Evolutionary conservation across 2,329 filamentous ascomycete species (phyloP).

Genomic region (Huntiella decipiens): DNA sequence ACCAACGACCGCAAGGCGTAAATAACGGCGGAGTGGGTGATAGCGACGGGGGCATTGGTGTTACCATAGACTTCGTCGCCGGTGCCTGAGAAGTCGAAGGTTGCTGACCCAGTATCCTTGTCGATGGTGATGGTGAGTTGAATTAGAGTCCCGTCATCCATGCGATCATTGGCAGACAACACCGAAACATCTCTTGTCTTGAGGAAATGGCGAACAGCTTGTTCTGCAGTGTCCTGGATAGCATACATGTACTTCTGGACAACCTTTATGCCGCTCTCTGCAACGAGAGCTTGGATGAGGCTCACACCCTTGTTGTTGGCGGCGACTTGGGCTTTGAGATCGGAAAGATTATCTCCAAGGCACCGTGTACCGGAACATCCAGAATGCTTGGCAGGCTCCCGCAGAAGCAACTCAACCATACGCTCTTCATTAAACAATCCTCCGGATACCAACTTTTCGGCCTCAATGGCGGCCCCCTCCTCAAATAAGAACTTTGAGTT

Average conservation of each 20-base stretch:
- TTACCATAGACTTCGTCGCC: slow-evolving; percentile 66
- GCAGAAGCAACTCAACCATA: slow-evolving; percentile 51
- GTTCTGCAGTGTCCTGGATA: slow-evolving; percentile 64
- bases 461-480: slow-evolving; percentile 44
- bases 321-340: slow-evolving; percentile 66
- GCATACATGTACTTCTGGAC: slow-evolving; percentile 72
- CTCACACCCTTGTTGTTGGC: slow-evolving; percentile 74
- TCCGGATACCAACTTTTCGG: slow-evolving; percentile 53
- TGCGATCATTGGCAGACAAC: slow-evolving; percentile 54
- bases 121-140: slow-evolving; percentile 57
- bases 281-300: slow-evolving; percentile 56
- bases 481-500: slow-evolving; percentile 46
- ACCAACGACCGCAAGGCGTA: slow-evolving; percentile 69
- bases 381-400: slow-evolving; percentile 54
- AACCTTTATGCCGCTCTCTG: slow-evolving; percentile 57
- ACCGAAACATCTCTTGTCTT: slow-evolving; percentile 52
- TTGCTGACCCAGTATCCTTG: slow-evolving; percentile 52
- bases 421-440: slow-evolving; percentile 62
- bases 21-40: slow-evolving; percentile 73
- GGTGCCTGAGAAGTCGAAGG: slow-evolving; percentile 66
- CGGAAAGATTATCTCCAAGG: slow-evolving; percentile 63
- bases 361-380: slow-evolving; percentile 65
- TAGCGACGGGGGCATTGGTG: slow-evolving; percentile 63
- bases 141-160: slow-evolving; percentile 72
- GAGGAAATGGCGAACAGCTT: slow-evolving; percentile 52